Evolutionary conservation across 2,329 filamentous ascomycete genomes (phyloP), one percentile per base, ranked within the genome.

Genomic region (Arthrobotrys conoides): DNA sequence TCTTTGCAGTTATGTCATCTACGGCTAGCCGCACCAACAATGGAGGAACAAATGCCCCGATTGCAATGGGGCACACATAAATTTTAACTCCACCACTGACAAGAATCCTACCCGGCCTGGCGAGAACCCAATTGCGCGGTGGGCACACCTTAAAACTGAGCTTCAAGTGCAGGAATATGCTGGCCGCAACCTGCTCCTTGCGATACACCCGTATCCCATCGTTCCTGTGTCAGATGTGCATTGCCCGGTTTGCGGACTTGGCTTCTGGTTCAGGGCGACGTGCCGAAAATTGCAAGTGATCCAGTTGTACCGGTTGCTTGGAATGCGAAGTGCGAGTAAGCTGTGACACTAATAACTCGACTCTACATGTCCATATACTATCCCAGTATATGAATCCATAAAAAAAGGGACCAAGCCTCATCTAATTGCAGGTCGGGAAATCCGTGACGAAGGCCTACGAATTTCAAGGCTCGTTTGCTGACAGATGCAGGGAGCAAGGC

Each of bases 161-260:
- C 41, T 55, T n/a, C 51, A 70, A 33, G 27, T n/a, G 12, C 24
- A 41, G 49, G 51, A 44, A 14, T 18, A 20, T 8, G 22, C 57
- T 8, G 57, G 57, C 36, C 20, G 57, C 36, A 44, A 61, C 20
- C 48, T 59, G 33, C 27, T 61, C 66, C 65, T 53, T 61, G 53
- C 49, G 16, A 44, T 18, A 59, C 8, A 59, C 8, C n/a, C 14
- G n/a, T 38, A 59, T 59, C 36, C 22, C 10, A n/a, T 44, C 27
- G 57, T 71, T 71, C 68, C 68, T 64, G 57, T 71, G 68, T 71
- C 68, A 71, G 57, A 64, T 71, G 9, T 65, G 68, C 68, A 71
- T 38, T 63, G 44, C 63, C 70, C 48, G 20, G 57, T 27, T 33
- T 67, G 51, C 61, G 61, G 70, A 27, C 65, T 73, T 73, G 33